Evolutionary conservation across 2,329 filamentous ascomycete genomes (phyloP).

Genomic region (Calonectria hawksworthii): DNA sequence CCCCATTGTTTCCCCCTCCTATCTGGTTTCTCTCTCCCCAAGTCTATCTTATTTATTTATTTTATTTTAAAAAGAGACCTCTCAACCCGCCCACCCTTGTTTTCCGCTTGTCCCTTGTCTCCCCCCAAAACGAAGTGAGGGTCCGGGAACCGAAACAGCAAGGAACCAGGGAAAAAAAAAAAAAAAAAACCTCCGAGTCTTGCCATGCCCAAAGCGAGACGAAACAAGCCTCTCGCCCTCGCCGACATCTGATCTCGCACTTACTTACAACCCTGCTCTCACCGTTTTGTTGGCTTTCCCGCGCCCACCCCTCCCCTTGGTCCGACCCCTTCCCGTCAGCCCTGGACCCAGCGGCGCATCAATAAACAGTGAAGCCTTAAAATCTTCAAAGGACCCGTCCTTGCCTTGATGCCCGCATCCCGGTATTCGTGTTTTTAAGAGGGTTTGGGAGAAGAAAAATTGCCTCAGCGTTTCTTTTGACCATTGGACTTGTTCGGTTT

Average conservation of each 20-base stretch:
- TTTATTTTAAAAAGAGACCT: not conserved
- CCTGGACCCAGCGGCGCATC: constrained; percentile 3
- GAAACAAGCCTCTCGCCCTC: constrained; percentile 13
- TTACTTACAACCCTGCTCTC: not conserved
- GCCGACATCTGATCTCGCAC: constrained; percentile 12
- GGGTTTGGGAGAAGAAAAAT: not conserved
- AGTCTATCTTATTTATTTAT: not conserved
- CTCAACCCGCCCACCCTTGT: not conserved
- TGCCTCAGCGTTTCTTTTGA: not conserved
- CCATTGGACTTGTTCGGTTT: not conserved
- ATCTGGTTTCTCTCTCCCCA: not conserved
- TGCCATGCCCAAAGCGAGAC: constrained; percentile 11
- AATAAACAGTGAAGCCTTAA: not conserved
- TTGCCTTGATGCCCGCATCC: not conserved
- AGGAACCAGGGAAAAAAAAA: not conserved
- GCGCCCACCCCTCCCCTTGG: not conserved
- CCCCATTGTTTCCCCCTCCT: not conserved
- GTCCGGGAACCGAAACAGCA: constrained; percentile 8
- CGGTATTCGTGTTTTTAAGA: not conserved
- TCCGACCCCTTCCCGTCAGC: not conserved
- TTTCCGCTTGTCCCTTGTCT: not conserved
- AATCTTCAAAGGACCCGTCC: not conserved
- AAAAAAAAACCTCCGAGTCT: not conserved
- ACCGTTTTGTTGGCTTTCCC: constrained; percentile 1
- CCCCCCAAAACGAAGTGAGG: not conserved